Percentiles rank a stretch among this genome's conserved stretches.
phyloP scores from a whole-genome alignment of 169 alveolate genomes.

The Fabrea salina region DNA sequence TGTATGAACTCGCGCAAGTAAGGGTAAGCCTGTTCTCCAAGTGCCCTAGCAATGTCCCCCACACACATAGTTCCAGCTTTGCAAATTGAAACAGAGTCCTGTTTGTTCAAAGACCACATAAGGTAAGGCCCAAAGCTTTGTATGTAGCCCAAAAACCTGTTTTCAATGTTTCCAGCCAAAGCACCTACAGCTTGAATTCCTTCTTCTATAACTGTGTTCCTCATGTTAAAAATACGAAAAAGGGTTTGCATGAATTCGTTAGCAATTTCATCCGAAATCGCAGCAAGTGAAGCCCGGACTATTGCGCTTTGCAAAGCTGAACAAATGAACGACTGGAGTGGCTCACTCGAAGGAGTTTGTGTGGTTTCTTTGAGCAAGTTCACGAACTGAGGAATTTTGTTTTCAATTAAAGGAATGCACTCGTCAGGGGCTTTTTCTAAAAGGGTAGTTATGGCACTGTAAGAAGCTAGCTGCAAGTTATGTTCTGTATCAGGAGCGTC shows the following conservation, averaged over 20 bases:
- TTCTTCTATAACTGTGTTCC: constrained; percentile 40
- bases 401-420: background rate
- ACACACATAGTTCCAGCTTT: constrained; percentile 48
- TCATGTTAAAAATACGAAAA: constrained; percentile 23
- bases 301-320: background rate
- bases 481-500: background rate
- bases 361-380: background rate
- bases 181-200: constrained; percentile 47
- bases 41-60: constrained; percentile 51
- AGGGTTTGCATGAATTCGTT: constrained; percentile 28
- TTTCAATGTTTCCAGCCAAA: constrained; percentile 36
- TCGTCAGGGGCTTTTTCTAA: background rate
- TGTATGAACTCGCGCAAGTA: constrained; percentile 40
- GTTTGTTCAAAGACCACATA: constrained; percentile 34
- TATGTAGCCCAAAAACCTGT: constrained; percentile 18
- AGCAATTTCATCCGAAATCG: constrained; percentile 28
- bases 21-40: background rate
- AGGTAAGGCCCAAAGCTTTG: constrained; percentile 38
- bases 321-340: background rate
- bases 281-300: background rate
- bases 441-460: background rate
- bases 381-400: background rate
- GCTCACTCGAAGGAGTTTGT: background rate
- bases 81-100: constrained; percentile 22
- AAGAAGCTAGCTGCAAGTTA: background rate